phyloP scores from a whole-genome alignment of 2,329 filamentous ascomycete genomes.

The Westerdykella sp. region DNA sequence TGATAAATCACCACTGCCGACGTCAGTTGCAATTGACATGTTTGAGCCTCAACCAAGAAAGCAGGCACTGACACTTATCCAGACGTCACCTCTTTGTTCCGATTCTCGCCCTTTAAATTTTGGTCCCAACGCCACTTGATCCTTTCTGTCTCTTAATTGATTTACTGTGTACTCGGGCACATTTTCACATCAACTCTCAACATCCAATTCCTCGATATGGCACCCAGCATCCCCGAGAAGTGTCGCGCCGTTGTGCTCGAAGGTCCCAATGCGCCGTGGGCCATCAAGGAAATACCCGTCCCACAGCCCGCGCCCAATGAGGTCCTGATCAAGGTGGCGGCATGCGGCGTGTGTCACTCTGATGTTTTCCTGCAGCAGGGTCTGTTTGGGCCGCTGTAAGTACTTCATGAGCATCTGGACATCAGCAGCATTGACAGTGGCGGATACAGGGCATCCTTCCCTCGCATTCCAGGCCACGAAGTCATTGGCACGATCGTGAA shows the following conservation, averaged over 20 bases:
- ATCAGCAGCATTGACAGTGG: neutral
- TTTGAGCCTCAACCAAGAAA: too few relatives aligned
- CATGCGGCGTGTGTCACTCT: conserved; percentile 66
- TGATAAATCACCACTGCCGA: too few relatives aligned
- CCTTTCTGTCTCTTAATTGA: too few relatives aligned
- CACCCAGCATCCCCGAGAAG: conserved; percentile 49
- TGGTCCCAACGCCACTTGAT: too few relatives aligned
- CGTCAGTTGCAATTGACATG: too few relatives aligned
- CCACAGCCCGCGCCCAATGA: conserved; percentile 51
- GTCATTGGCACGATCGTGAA: conserved; percentile 61
- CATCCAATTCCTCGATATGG: conserved; percentile 8
- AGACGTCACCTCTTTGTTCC: too few relatives aligned
- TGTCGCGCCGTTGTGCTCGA: conserved; percentile 62
- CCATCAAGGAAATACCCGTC: conserved; percentile 55
- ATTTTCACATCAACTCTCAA: neutral
- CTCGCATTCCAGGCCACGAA: conserved; percentile 64
- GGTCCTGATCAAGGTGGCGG: conserved; percentile 64
- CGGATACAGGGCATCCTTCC: conserved; percentile 31
- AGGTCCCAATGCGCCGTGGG: conserved; percentile 47
- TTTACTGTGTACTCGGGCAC: too few relatives aligned
- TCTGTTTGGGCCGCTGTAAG: conserved; percentile 12
- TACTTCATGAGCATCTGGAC: neutral
- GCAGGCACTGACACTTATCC: too few relatives aligned
- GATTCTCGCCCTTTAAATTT: too few relatives aligned
- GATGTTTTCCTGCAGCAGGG: conserved; percentile 43